Percentiles rank a stretch among this genome's conserved stretches.
Conservation (phyloP, 495 filamentous ascomycete genomes). For the Neurospora africana region DNA sequence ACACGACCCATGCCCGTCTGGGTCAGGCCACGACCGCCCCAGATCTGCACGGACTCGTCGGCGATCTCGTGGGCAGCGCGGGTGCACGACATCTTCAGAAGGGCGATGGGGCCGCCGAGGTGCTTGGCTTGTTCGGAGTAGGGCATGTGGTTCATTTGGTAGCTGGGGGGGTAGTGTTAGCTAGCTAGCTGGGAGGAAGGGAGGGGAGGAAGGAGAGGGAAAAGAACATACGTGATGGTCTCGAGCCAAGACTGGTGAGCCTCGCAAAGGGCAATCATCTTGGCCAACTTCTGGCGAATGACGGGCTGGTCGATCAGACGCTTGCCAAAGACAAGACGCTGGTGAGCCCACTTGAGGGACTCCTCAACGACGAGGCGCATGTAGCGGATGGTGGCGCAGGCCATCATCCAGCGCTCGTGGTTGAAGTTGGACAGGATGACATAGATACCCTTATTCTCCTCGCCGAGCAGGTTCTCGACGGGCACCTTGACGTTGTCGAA, state of each 20-base stretch:
- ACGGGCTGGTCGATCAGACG: slow-evolving; percentile 72
- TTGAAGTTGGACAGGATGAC: slow-evolving; percentile 88
- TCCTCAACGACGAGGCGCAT: slow-evolving; percentile 67
- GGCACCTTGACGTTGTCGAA: slow-evolving; percentile 85
- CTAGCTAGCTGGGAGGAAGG: not conserved
- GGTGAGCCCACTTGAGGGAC: slow-evolving; percentile 82
- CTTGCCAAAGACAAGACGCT: slow-evolving; percentile 79
- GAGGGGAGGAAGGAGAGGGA: not conserved
- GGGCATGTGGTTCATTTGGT: slow-evolving; percentile 81
- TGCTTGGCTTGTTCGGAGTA: slow-evolving; percentile 67
- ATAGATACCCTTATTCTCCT: slow-evolving; percentile 78
- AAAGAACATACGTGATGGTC: slow-evolving; percentile 39
- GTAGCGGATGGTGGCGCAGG: slow-evolving; percentile 50
- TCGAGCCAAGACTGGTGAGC: slow-evolving; percentile 81
- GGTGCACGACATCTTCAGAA: slow-evolving; percentile 71
- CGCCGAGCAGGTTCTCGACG: slow-evolving; percentile 64
- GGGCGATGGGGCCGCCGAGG: slow-evolving; percentile 70
- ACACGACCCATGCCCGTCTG: slow-evolving; percentile 73
- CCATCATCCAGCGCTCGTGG: slow-evolving; percentile 68
- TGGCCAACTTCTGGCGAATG: slow-evolving; percentile 80
- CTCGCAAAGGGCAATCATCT: slow-evolving; percentile 77
- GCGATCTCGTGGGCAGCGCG: slow-evolving; percentile 71
- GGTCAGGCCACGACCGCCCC: slow-evolving; percentile 71
- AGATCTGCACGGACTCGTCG: slow-evolving; percentile 76
- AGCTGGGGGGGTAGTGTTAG: slow-evolving; percentile 22